A percentile compares a stretch with the other conserved stretches of the same genome.
These are phyloP conservation scores for Teratosphaeria destructans DNA, from an alignment of 2,329 filamentous ascomycete species.

Conservation along the genomic window DNA sequence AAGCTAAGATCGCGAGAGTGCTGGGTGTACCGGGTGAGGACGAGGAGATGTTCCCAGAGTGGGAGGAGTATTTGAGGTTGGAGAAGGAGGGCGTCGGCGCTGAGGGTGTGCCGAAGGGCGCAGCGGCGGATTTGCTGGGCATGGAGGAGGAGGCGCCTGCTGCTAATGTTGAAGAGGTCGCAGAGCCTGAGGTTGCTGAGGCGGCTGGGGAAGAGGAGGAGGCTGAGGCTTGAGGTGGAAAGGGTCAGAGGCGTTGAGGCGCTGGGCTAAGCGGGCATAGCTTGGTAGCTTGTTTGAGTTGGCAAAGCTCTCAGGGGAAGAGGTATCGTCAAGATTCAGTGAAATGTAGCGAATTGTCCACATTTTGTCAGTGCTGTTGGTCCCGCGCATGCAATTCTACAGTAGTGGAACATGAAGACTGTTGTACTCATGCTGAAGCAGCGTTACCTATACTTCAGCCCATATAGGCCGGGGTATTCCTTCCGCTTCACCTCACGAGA, in stretches of 20 bases:
- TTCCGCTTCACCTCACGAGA: no score
- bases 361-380: no score
- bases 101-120: background rate
- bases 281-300: background rate
- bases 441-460: no score
- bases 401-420: no score
- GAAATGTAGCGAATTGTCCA: no score
- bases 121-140: background rate
- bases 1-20: conserved; percentile 71
- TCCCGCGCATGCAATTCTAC: no score
- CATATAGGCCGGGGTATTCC: no score
- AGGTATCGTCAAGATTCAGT: background rate
- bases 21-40: conserved; percentile 62
- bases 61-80: conserved; percentile 78
- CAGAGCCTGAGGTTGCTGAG: background rate
- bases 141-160: conserved; percentile 1
- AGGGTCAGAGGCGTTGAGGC: background rate
- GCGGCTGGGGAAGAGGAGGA: background rate
- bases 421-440: no score
- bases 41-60: conserved; percentile 82
- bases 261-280: background rate
- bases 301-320: background rate
- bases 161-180: background rate
- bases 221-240: background rate
- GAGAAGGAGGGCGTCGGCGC: conserved; percentile 57